Evolutionary conservation across 768 basidiomycete species (phyloP), one percentile per base, ranked within the genome.

Genomic region (Solioccasus polychromus): DNA sequence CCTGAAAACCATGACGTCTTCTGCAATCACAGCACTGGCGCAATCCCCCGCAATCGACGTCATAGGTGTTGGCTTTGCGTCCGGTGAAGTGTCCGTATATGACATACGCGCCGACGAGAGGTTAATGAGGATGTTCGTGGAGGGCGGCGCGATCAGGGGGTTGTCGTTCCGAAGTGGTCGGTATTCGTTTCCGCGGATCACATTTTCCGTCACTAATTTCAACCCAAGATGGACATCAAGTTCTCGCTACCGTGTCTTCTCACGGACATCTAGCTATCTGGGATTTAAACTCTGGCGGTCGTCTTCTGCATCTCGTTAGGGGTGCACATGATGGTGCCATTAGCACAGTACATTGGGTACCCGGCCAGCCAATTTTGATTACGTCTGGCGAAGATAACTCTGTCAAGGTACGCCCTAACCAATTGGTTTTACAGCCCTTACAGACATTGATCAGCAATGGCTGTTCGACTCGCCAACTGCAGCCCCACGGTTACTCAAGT

Each of bases 1-100:
- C 53, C 52, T 36, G 60, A 61, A 45, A 66, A 61, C 34, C 55
- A 32, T 43, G 54, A 34, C 57, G 51, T 48, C 67, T 42, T 46
- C 60, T 41, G 74, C 88, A 8, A 80, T 98, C 53, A 93, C 91
- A 2, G 71, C 85, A 3, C 59, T 97, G 30, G 80, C 82, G 2
- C 96, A 96, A 62, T 94, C 92, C 8, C 94, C 95, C 20, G 96
- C 94, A 12, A 86, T 98, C 42, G 96, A 99, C 58, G 92, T 98
- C 9, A 77, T 98, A 30, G 96, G 91, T n/a, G 73, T 99, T 39
- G 95, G 92, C 1, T 91, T 89, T 62, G 72, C 83, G 1, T 89
- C 88, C 1, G 96, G 96, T 31, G 83, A 88, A 55, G 82, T 96
- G 23, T 83, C 85, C 0, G 76, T 99, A 4, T 88, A 93, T 59